Evolutionary conservation across 2,329 filamentous ascomycete species (phyloP), one percentile per base, ranked within the genome.

Genomic region (Ophiostoma pallidulum): DNA sequence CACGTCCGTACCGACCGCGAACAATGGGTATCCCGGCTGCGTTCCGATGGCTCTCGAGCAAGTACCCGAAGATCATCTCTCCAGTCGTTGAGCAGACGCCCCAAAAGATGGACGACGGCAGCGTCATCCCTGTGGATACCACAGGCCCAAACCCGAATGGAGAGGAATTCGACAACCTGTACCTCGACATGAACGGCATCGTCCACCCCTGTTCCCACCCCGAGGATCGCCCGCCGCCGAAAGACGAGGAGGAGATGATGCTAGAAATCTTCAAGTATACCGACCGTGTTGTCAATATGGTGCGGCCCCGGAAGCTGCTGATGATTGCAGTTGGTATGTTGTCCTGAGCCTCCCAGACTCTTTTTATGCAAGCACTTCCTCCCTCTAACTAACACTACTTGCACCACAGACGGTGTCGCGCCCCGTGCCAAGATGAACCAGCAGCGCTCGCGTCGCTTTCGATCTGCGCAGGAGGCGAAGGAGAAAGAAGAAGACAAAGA

Each of bases 401-500:
- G 4, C 18, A 1, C 18, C 20, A 4, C 32, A 89, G 92, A 98
- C 68, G 92, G 92, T 63, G 92, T 98, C 54, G 92, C 92, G 4
- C 94, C 92, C 40, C 85, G 92, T 64, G 94, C 94, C 50, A 98
- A 98, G 69, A 98, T 98, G 92, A 98, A 98, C 64, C 94, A 98
- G 64, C 92, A 98, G 69, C 87, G 92, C 53, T 94, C 92, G 36
- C 80, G 92, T 65, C 87, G 92, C 59, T 98, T 98, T 69, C 84
- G 92, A 53, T 86, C 91, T 19, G 92, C 90, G 2, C 88, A 91
- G 64, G 92, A 98, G 64, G 92, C 92, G 14, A 82, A 88, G 61
- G 89, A 97, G 63, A 95, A 96, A 63, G 89, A 94, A 60, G 81
- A 84, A 49, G 88, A 96, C 62, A 94, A 94, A 61, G 81, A 84